A percentile compares a stretch with the other conserved stretches of the same genome.
Conservation (phyloP, 2,329 filamentous ascomycete species). For the Fusarium ambrosium region DNA sequence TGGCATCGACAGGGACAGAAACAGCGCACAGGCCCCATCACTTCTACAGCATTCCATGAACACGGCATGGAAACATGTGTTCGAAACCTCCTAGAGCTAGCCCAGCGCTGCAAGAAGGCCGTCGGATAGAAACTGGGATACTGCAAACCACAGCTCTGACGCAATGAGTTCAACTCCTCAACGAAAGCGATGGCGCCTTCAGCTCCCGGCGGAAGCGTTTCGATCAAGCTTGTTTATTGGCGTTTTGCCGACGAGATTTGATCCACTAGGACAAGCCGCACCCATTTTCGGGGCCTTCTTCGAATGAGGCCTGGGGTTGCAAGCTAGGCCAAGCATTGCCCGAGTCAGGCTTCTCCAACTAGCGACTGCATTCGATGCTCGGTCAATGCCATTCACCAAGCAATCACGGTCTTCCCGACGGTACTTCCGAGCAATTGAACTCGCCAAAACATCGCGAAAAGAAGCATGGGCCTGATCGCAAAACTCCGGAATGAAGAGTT, state of each 20-base stretch:
- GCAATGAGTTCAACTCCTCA: conserved; percentile 18
- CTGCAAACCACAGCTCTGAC: conserved; percentile 6
- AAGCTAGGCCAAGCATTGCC: conserved; percentile 14
- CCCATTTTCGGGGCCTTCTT: conserved; percentile 15
- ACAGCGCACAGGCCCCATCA: conserved; percentile 2
- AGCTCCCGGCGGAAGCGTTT: conserved; percentile 6
- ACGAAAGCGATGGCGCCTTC: neutral
- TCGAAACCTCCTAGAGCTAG: neutral
- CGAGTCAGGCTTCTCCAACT: conserved; percentile 3
- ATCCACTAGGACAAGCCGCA: conserved; percentile 25
- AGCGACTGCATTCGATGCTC: neutral
- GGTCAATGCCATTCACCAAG: neutral
- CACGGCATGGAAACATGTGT: neutral
- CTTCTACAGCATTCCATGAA: neutral
- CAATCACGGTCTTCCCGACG: neutral
- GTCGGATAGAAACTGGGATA: neutral
- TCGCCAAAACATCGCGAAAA: neutral
- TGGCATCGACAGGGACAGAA: conserved; percentile 5
- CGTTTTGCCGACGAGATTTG: conserved; percentile 14
- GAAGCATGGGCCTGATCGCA: neutral
- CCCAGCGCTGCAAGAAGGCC: neutral
- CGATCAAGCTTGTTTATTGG: conserved; percentile 14
- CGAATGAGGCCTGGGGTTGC: conserved; percentile 9
- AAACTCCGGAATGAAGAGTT: neutral
- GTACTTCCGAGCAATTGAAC: neutral